These are phyloP conservation scores for Singerocomus inundabilis DNA, from an alignment of 1,284 basidiomycete genomes.

Conservation along the genomic window DNA sequence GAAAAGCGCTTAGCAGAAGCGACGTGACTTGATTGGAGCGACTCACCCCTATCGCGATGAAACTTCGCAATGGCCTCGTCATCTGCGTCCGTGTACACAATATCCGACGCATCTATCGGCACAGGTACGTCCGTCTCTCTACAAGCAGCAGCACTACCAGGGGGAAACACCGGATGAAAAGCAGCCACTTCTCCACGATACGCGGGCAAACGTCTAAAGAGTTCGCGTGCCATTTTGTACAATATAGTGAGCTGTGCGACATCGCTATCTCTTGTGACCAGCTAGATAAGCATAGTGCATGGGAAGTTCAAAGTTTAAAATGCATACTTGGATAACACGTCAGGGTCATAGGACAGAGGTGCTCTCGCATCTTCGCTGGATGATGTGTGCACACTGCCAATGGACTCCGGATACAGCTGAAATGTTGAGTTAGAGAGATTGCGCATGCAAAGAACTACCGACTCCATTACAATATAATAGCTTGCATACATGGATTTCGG, in stretches of 20 bases:
- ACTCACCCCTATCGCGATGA: conserved; percentile 34
- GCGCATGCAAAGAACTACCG: background rate
- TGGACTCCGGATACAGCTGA: conserved; percentile 31
- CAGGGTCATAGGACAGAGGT: conserved; percentile 22
- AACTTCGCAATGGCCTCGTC: conserved; percentile 50
- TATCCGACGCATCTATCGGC: too few relatives aligned
- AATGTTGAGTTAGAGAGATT: conserved; percentile 1
- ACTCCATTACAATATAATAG: conserved; percentile 19
- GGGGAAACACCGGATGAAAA: conserved; percentile 50
- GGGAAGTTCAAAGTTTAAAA: background rate
- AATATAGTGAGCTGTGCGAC: conserved; percentile 12
- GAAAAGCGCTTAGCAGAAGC: too few relatives aligned
- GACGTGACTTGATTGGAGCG: too few relatives aligned
- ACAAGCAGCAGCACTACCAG: conserved; percentile 39
- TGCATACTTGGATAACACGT: conserved; percentile 11
- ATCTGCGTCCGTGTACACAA: conserved; percentile 33
- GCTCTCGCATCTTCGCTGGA: conserved; percentile 25
- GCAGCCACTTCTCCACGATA: conserved; percentile 52
- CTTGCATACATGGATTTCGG: conserved; percentile 8
- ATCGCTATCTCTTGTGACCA: conserved; percentile 9
- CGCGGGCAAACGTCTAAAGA: conserved; percentile 47
- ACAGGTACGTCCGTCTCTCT: too few relatives aligned
- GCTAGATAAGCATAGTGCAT: background rate
- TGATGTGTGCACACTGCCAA: conserved; percentile 31
- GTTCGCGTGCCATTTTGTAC: conserved; percentile 18